phyloP scores from a whole-genome alignment of 2,329 filamentous ascomycete genomes.

The Bipolaris cookei region DNA sequence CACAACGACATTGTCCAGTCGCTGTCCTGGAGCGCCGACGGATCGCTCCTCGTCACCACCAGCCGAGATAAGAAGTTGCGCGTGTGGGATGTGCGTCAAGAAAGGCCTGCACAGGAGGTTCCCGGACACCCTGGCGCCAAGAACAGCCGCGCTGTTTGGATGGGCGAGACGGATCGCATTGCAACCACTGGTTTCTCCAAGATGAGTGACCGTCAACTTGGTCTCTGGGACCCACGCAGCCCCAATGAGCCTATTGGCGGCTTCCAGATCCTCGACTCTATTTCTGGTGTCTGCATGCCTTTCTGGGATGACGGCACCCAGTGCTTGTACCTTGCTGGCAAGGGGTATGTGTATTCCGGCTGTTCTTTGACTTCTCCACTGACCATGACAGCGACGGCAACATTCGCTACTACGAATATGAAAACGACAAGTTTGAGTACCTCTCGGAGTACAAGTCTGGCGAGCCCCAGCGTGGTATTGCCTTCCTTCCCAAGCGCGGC shows the following conservation, averaged over 20 bases:
- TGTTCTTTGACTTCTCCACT: conserved; percentile 6
- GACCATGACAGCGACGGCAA: conserved; percentile 78
- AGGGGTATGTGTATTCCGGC: conserved; percentile 70
- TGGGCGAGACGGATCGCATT: conserved; percentile 95
- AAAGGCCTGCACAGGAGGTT: conserved; percentile 83
- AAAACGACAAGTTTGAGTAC: conserved; percentile 98
- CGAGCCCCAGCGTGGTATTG: conserved; percentile 92
- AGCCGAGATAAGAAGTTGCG: conserved; percentile 98
- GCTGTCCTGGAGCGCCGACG: conserved; percentile 92
- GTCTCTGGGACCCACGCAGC: conserved; percentile 89
- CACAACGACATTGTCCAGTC: conserved; percentile 94
- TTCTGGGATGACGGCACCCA: conserved; percentile 99
- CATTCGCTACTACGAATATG: conserved; percentile 98
- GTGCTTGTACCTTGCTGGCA: conserved; percentile 94
- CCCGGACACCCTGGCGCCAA: conserved; percentile 90
- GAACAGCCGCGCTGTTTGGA: conserved; percentile 95
- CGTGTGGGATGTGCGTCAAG: conserved; percentile 95
- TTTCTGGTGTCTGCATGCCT: conserved; percentile 97
- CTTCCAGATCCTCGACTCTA: conserved; percentile 89
- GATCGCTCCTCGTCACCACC: conserved; percentile 85
- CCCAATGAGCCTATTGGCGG: conserved; percentile 82
- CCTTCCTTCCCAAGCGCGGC: conserved; percentile 91
- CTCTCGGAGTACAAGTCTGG: conserved; percentile 96
- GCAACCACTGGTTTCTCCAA: conserved; percentile 96
- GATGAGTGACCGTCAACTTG: conserved; percentile 97